These are phyloP conservation scores for Onygenales sp. DNA, from an alignment of 2,329 filamentous ascomycete genomes.

Conservation along the genomic window DNA sequence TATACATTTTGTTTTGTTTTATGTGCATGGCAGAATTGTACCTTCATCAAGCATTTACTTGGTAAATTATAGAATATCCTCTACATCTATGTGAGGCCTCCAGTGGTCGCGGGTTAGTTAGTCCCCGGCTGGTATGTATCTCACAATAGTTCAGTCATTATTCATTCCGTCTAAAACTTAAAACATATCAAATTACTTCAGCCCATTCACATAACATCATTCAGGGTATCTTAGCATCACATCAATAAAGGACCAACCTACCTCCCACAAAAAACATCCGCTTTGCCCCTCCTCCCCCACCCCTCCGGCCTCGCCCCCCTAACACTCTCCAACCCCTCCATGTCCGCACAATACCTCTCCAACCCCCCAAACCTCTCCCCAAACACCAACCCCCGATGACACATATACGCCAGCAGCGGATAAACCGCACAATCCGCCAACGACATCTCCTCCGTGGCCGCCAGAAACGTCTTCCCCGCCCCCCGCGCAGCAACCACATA, in stretches of 20 bases:
- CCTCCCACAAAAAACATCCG: not conserved
- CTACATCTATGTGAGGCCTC: too few relatives aligned
- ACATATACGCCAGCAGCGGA: constrained; percentile 2
- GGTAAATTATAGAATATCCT: too few relatives aligned
- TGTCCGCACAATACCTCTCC: not conserved
- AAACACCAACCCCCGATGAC: constrained; percentile 1
- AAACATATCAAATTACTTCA: too few relatives aligned
- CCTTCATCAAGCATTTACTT: too few relatives aligned
- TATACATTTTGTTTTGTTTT: not conserved
- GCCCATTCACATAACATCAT: too few relatives aligned
- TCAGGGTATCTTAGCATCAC: too few relatives aligned
- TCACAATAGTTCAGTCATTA: too few relatives aligned
- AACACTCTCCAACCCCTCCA: not conserved
- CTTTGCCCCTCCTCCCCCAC: constrained; percentile 1
- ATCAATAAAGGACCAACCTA: not conserved
- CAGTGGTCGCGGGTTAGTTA: too few relatives aligned
- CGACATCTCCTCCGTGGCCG: not conserved
- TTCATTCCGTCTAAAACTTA: too few relatives aligned
- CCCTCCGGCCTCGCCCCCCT: not conserved
- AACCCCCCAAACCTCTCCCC: not conserved
- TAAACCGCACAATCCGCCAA: constrained; percentile 3
- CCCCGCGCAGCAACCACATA: not conserved
- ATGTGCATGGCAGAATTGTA: too few relatives aligned
- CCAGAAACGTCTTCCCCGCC: not conserved
- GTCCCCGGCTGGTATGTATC: too few relatives aligned